A percentile compares a stretch with the other conserved stretches of the same genome.
phyloP scores from a whole-genome alignment of 2,329 filamentous ascomycete genomes.

The Aspergillus luchuensis region DNA sequence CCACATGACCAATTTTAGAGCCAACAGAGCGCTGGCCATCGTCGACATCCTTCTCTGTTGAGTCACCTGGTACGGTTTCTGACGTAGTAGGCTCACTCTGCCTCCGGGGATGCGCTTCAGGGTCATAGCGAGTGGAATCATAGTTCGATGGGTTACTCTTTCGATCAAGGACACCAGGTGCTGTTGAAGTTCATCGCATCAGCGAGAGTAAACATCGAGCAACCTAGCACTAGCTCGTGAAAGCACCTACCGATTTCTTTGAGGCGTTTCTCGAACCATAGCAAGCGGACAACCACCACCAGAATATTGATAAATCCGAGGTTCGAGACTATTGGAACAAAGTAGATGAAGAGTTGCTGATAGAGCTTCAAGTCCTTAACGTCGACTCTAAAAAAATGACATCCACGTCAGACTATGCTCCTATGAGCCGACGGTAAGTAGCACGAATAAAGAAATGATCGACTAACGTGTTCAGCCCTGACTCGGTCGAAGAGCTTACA shows the following conservation, averaged over 20 bases:
- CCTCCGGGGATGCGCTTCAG: conserved; percentile 11
- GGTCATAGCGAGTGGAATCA: neutral
- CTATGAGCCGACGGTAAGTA: neutral
- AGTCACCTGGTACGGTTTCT: neutral
- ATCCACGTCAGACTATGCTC: neutral
- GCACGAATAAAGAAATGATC: neutral
- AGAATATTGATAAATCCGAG: conserved; percentile 54
- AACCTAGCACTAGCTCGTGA: neutral
- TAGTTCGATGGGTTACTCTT: neutral
- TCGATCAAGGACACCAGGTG: conserved; percentile 15
- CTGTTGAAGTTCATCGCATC: neutral
- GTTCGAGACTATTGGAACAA: conserved; percentile 54
- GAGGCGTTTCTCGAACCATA: conserved; percentile 54
- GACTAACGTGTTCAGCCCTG: conserved; percentile 54
- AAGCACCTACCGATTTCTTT: conserved; percentile 37
- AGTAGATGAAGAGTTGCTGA: conserved; percentile 56
- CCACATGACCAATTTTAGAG: neutral
- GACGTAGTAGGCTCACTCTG: neutral
- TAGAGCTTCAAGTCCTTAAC: conserved; percentile 53
- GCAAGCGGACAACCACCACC: conserved; percentile 51
- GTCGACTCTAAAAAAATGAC: conserved; percentile 47
- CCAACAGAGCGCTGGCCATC: neutral
- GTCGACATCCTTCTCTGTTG: neutral
- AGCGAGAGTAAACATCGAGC: neutral
- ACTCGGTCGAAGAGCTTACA: conserved; percentile 53